These are phyloP conservation scores for Alternaria novae-zelandiae DNA, from an alignment of 2,329 filamentous ascomycete genomes.

Conservation along the genomic window DNA sequence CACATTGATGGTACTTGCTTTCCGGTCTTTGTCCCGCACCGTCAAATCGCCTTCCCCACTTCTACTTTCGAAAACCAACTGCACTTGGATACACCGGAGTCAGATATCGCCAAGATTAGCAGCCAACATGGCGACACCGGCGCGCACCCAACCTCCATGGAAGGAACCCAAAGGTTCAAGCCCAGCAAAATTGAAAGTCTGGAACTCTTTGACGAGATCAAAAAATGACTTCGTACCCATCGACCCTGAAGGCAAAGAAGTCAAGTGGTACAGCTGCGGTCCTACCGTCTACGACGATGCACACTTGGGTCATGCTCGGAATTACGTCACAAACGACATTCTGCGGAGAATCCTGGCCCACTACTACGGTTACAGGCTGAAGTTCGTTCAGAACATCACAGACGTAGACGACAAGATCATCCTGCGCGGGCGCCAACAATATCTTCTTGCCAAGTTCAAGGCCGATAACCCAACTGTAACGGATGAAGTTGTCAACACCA, in stretches of 20 bases:
- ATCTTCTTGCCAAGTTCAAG: slow-evolving; percentile 75
- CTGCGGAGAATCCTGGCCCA: slow-evolving; percentile 80
- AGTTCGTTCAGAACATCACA: slow-evolving; percentile 93
- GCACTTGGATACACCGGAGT: slow-evolving; percentile 9
- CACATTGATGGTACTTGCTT: slow-evolving; percentile 43
- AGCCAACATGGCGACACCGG: slow-evolving; percentile 42
- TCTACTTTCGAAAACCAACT: slow-evolving; percentile 20
- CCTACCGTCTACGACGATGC: slow-evolving; percentile 85
- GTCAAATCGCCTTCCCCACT: slow-evolving; percentile 33
- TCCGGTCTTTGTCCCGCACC: slow-evolving; percentile 33
- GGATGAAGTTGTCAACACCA: slow-evolving; percentile 56
- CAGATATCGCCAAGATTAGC: slow-evolving; percentile 9
- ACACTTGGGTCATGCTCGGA: slow-evolving; percentile 82
- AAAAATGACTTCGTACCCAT: slow-evolving; percentile 78
- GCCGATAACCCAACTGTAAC: slow-evolving; percentile 53
- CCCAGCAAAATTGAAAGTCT: slow-evolving; percentile 70
- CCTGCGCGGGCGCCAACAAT: slow-evolving; percentile 73
- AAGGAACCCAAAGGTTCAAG: slow-evolving; percentile 46
- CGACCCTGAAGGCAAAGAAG: slow-evolving; percentile 68
- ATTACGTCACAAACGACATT: slow-evolving; percentile 91
- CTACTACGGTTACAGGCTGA: slow-evolving; percentile 82
- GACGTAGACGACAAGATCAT: slow-evolving; percentile 66
- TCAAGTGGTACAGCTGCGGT: slow-evolving; percentile 89
- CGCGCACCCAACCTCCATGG: slow-evolving; percentile 50
- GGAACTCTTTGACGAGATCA: slow-evolving; percentile 78